These are phyloP conservation scores for Tetracladium setigerum DNA, from an alignment of 495 filamentous ascomycete species.

Conservation along the genomic window DNA sequence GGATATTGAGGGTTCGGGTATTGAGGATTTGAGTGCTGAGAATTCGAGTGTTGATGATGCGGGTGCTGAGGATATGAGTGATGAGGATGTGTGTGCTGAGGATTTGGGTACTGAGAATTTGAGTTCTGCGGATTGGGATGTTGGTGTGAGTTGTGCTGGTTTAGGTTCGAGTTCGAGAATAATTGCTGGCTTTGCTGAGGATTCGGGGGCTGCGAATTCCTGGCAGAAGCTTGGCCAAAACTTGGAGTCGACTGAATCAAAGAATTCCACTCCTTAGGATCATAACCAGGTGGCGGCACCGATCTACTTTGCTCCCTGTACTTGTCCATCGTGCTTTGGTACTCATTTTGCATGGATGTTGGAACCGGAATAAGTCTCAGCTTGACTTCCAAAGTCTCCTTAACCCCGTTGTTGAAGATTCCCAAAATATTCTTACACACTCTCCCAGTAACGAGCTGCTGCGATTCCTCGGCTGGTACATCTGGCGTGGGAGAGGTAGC, in stretches of 20 bases:
- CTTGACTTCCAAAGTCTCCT: constrained; percentile 92
- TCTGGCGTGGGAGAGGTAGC: constrained; percentile 44
- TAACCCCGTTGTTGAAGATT: constrained; percentile 72
- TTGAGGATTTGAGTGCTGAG: too few species aligned
- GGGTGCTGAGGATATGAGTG: too few species aligned
- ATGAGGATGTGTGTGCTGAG: too few species aligned
- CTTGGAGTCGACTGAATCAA: constrained; percentile 54
- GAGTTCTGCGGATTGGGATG: background rate
- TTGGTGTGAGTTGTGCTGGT: background rate
- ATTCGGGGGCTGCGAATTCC: too few species aligned
- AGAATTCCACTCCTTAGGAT: constrained; percentile 60
- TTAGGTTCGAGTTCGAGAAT: background rate
- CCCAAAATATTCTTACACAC: constrained; percentile 79
- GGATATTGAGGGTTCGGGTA: too few species aligned
- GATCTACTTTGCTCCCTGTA: constrained; percentile 33
- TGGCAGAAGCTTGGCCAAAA: constrained; percentile 9
- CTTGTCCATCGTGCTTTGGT: constrained; percentile 51
- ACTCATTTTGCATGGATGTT: constrained; percentile 63
- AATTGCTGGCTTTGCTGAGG: background rate
- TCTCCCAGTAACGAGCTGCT: constrained; percentile 80
- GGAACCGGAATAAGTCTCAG: constrained; percentile 79
- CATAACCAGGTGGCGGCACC: constrained; percentile 53
- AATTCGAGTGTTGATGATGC: too few species aligned
- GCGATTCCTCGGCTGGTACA: constrained; percentile 49
- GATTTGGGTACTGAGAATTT: too few species aligned